Base-by-base conservation (phyloP, 106 monocot genomes). In the Dactylorhiza incarnata region DNA sequence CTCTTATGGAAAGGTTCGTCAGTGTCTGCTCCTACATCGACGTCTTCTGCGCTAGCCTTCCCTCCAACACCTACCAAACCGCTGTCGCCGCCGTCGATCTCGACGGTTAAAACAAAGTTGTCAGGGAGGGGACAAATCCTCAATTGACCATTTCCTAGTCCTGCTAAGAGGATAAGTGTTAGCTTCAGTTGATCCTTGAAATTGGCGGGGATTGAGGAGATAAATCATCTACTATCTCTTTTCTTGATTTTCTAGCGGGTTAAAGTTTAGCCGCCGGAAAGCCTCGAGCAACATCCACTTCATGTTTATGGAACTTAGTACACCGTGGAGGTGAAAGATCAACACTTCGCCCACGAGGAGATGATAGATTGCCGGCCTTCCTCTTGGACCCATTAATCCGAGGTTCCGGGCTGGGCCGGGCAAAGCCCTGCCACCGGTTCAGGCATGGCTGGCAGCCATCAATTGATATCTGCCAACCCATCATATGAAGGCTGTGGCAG, bases 331-430 rank as follows among this genome's bases (percentile, higher is more conserved):
- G 79, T 13, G 82, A 72, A 72, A 73, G 80, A 6, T 54, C 72
- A 56, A 74, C 73, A 73, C 76, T 75, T 11, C 48, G 80, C 68
- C 79, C 82, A 20, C 86, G 78, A 17, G 83, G 86, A 17, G 89
- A 85, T 7, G 83, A 91, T 3, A 89, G 78, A 58, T 94, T 86
- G 1, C 12, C 5, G 10, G 58, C 61, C 13, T 47, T 48, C 25
- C 24, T 68, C 2, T 13, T 19, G 25, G 19, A n/a, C 17, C 12
- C 29, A 29, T 52, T 70, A 71, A 7, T 25, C 20, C 48, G 47
- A 15, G n/a, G n/a, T n/a, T n/a, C n/a, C n/a, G n/a, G n/a, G n/a
- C n/a, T n/a, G n/a, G n/a, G n/a, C n/a, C n/a, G n/a, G n/a, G n/a
- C n/a, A n/a, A n/a, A n/a, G n/a, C n/a, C n/a, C n/a, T n/a, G n/a